Evolutionary conservation across 2,329 filamentous ascomycete species (phyloP).

Genomic region (Sporothrix euskadiensis): DNA sequence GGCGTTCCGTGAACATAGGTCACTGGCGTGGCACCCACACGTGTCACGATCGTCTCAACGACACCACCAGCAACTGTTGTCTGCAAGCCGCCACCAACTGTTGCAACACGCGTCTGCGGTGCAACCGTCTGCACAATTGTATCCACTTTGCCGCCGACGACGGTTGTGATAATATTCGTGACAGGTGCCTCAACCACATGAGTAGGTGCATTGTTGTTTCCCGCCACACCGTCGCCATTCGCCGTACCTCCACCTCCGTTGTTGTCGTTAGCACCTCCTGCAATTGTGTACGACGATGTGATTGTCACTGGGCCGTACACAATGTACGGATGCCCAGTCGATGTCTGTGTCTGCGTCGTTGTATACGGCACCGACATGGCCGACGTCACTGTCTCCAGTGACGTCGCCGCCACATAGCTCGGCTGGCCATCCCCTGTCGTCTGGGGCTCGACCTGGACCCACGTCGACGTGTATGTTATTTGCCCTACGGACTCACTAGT

Average conservation of each 20-base stretch:
- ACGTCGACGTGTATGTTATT: constrained; percentile 1
- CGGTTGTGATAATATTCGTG: constrained; percentile 34
- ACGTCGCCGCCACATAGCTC: background rate
- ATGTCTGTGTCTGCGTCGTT: constrained; percentile 1
- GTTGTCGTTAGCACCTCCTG: background rate
- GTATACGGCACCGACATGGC: constrained; percentile 24
- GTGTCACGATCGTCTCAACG: constrained; percentile 30
- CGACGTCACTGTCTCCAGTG: constrained; percentile 15
- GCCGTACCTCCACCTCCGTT: background rate
- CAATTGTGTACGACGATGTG: constrained; percentile 31
- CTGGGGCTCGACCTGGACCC: background rate
- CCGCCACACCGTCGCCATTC: background rate
- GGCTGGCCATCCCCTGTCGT: background rate
- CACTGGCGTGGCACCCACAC: constrained; percentile 16
- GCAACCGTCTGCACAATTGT: constrained; percentile 32
- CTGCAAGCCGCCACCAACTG: constrained; percentile 28
- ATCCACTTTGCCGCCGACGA: constrained; percentile 33
- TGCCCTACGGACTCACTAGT: constrained; percentile 7
- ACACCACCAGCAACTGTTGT: constrained; percentile 29
- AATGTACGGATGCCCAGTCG: constrained; percentile 27
- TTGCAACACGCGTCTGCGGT: constrained; percentile 31
- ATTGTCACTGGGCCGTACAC: constrained; percentile 34
- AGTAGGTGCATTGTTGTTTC: constrained; percentile 3
- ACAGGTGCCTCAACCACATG: constrained; percentile 14
- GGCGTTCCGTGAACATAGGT: constrained; percentile 3